Evolutionary conservation across 108 stramenopile genomes (phyloP), one percentile per base, ranked within the genome.

Genomic region (Aurantiochytrium sp.): DNA sequence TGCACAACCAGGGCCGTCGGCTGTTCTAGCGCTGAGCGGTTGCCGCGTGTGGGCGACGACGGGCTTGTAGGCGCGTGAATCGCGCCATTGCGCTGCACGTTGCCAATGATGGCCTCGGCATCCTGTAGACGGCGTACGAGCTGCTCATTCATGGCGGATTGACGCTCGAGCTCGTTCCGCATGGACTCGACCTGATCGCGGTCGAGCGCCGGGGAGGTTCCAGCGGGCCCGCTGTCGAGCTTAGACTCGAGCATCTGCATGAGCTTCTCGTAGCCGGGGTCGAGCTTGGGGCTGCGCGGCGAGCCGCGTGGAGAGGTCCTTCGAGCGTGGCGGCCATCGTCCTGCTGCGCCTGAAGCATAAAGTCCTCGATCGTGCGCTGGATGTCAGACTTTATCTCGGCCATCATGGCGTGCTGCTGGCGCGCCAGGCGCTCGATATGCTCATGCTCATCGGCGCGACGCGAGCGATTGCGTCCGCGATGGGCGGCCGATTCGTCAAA

Each of bases 1-100:
- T 90, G 91, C 21, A 90, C 92, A 86, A 36, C 55, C 5, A 39
- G 55, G 4, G 85, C 65, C 22, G 42, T 4, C 21, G 88, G 88
- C 19, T 52, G 39, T 59, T 81, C 68, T 6, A 88, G 59, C 24
- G 27, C 3, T 34, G 59, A 1, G 59, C 59, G 15, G 8, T 65
- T 34, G 59, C 10, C 10, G 59, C 27, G 19, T 65, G 59, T 1
- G 2, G 24, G 3, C 10, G 59, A 27, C 12, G 53, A 54, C 32
- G 34, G 22, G 3, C 59, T 65, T 30, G 8, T 10, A 24, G 59
- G 3, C 8, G 59, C 15, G 32, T 27, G 32, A 65, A 34, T 21
- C 21, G 53, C 15, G 32, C 59, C 59, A 24, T 8, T 34, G 32
- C 34, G 59, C 59, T 65, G 59, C 0, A 54, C 21, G 0, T 52